Evolutionary conservation across 306 rosid genomes (phyloP), one percentile per base, ranked within the genome.

Genomic region (Hylodesmum podocarpum): DNA sequence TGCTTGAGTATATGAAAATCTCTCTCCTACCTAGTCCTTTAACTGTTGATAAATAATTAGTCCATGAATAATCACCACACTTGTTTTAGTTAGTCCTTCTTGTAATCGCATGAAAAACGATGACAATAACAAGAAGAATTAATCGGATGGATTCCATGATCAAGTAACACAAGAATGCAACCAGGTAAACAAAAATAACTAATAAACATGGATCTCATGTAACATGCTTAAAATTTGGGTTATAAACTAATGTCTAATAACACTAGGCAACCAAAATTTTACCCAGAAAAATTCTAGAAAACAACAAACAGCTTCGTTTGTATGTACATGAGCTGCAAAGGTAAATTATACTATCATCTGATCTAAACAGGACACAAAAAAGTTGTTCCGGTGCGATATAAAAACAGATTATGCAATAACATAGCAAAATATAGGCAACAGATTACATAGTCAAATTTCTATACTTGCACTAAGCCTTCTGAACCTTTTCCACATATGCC

Each of bases 401-500:
- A 61, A 69, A 72, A 59, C 82, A 85, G 29, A 64, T 78, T 72
- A 74, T 67, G 66, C 21, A 53, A 40, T 59, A 44, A 40, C 74
- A 31, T 70, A 53, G 67, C 61, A 50, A 66, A 72, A 33, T 66
- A 43, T 39, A 70, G 66, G 66, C 19, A 31, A 72, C 11, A 82
- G 19, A 68, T 19, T 76, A 62, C 73, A 79, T 51, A 70, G 40
- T 70, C 76, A 66, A 73, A 63, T 47, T 65, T 58, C 79, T 66
- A 47, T 15, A 51, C 46, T 79, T 80, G 81, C 63, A 73, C 78
- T 82, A 87, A n/a, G 81, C 83, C 89, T 92, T 92, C 75, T 87
- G 96, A 84, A 47, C 62, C 85, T 87, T 90, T 59, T 87, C 97
- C 78, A 92, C 90, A 66, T 90, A 92, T 53, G 96, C 97, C 97